Evolutionary conservation across 208 protist species (phyloP).

Genomic region (Trichomonas vaginalis): DNA sequence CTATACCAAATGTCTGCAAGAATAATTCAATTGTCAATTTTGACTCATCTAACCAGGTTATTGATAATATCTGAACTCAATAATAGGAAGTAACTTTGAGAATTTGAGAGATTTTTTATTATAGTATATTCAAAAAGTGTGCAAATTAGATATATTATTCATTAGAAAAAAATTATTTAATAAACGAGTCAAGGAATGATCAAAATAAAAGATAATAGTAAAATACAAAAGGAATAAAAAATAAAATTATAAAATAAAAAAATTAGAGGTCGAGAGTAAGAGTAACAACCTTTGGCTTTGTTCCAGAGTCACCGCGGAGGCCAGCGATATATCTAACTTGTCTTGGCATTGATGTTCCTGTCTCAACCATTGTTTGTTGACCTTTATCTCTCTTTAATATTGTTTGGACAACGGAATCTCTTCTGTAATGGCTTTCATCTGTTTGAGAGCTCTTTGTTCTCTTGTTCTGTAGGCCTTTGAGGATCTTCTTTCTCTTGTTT

Average conservation of each 20-base stretch:
- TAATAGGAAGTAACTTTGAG: no score
- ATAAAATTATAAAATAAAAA: neutral
- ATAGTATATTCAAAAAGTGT: no score
- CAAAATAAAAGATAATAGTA: no score
- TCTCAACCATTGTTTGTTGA: neutral
- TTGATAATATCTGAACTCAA: no score
- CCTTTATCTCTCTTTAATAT: neutral
- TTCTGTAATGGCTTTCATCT: neutral
- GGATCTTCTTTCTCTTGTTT: neutral
- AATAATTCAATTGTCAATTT: no score
- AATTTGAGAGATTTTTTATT: no score
- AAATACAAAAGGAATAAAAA: no score
- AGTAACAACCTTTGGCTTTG: neutral
- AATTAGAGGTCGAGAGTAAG: neutral
- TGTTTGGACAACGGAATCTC: neutral
- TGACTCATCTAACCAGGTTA: no score
- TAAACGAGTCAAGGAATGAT: no score
- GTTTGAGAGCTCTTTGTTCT: neutral
- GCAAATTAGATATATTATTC: no score
- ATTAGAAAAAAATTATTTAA: no score
- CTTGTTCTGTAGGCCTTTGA: neutral
- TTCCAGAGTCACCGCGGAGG: neutral
- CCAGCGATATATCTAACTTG: neutral
- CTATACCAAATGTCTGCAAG: no score
- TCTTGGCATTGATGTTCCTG: neutral